phyloP scores from a whole-genome alignment of 257 asterid species.

The Agastache rugosa region DNA sequence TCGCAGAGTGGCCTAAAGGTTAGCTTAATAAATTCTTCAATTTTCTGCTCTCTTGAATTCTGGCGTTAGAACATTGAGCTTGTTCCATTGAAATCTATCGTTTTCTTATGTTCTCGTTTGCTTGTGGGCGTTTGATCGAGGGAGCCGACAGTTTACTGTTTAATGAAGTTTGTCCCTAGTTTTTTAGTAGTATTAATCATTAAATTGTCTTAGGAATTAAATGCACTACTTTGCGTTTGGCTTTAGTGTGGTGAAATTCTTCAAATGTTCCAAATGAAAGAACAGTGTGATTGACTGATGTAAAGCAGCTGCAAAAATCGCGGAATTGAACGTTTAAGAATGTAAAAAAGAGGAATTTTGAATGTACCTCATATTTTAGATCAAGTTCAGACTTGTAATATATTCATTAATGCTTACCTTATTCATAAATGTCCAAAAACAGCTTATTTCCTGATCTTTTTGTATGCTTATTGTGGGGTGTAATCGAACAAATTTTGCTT shows the following conservation, averaged over 20 bases:
- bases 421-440: background rate
- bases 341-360: conserved; percentile 7
- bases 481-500: conserved; percentile 25
- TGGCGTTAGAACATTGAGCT: conserved; percentile 2
- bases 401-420: conserved; percentile 6
- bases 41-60: conserved; percentile 2
- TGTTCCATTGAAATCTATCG: background rate
- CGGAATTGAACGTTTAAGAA: conserved; percentile 1
- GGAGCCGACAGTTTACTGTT: background rate
- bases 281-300: background rate
- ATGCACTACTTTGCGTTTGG: background rate
- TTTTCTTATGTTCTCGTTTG: background rate
- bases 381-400: background rate
- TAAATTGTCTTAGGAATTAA: background rate
- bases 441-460: conserved; percentile 17
- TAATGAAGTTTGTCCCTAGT: background rate
- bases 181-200: background rate
- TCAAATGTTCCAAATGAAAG: background rate
- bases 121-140: conserved; percentile 11
- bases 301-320: background rate
- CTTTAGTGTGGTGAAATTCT: background rate
- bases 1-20: conserved; percentile 66
- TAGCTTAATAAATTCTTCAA: conserved; percentile 1
- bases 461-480: conserved; percentile 18
- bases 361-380: background rate